Percentiles rank a stretch among this genome's conserved stretches.
These are phyloP conservation scores for Vaccinium corymbosum DNA, from an alignment of 148 eudicot genomes.

Conservation along the genomic window DNA sequence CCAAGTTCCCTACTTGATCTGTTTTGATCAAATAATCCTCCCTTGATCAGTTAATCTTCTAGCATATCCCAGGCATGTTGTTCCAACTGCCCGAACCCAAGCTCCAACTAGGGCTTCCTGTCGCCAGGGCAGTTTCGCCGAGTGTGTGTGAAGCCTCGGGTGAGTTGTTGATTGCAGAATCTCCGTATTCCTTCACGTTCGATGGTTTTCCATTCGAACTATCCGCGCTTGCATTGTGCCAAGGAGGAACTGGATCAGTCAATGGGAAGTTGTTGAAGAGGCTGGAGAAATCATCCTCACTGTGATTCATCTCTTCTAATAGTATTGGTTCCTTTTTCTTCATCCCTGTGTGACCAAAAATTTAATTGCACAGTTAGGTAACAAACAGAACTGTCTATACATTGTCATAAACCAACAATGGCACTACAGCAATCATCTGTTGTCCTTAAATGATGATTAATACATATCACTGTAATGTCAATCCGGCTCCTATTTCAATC, in stretches of 20 bases:
- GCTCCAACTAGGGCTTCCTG: constrained; percentile 33
- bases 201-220: constrained; percentile 35
- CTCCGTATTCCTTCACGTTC: constrained; percentile 21
- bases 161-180: constrained; percentile 21
- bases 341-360: constrained; percentile 12
- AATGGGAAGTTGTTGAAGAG: constrained; percentile 62
- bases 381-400: background rate
- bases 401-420: background rate
- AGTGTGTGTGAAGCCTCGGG: constrained; percentile 22
- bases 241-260: constrained; percentile 41
- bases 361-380: background rate
- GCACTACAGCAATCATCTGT: background rate
- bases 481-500: no score
- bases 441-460: background rate
- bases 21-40: background rate
- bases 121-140: constrained; percentile 19
- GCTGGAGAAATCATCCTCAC: constrained; percentile 62
- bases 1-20: background rate
- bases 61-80: constrained; percentile 60
- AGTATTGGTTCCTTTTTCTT: constrained; percentile 19
- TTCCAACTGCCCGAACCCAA: constrained; percentile 47
- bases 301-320: constrained; percentile 26
- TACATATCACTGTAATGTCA: background rate
- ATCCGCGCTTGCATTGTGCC: constrained; percentile 42
- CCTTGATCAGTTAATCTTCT: background rate